These are phyloP conservation scores for Colletotrichum sojae DNA, from an alignment of 2,329 filamentous ascomycete genomes.

Conservation along the genomic window DNA sequence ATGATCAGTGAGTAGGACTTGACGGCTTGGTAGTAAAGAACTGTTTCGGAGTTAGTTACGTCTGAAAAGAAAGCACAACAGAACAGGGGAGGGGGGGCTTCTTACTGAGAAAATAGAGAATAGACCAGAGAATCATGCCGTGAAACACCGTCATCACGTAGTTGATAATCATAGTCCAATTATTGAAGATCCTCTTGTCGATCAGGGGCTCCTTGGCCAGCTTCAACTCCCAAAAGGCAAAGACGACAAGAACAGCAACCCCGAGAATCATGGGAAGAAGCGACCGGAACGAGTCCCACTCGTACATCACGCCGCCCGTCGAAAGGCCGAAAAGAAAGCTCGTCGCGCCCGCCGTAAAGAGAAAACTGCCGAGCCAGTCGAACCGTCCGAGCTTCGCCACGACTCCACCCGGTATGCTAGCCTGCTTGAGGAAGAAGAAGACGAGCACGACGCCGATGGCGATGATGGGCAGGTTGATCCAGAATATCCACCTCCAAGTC, in stretches of 20 bases:
- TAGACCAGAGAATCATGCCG: slow-evolving; percentile 68
- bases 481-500: slow-evolving; percentile 76
- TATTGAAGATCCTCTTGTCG: slow-evolving; percentile 60
- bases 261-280: slow-evolving; percentile 74
- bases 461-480: slow-evolving; percentile 73
- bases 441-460: slow-evolving; percentile 63
- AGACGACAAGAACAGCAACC: slow-evolving; percentile 62
- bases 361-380: slow-evolving; percentile 73
- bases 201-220: slow-evolving; percentile 66
- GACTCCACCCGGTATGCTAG: slow-evolving; percentile 41
- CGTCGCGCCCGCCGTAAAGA: slow-evolving; percentile 73
- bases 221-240: slow-evolving; percentile 68
- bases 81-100: slow-evolving; percentile 14
- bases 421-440: slow-evolving; percentile 60
- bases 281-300: slow-evolving; percentile 74
- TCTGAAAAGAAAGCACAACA: slow-evolving; percentile 3
- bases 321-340: slow-evolving; percentile 74
- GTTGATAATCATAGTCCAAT: slow-evolving; percentile 63
- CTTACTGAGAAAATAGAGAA: slow-evolving; percentile 68
- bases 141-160: slow-evolving; percentile 70
- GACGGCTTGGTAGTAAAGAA: slow-evolving; percentile 64
- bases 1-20: slow-evolving; percentile 68
- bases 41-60: slow-evolving; percentile 46
- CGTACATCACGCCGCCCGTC: slow-evolving; percentile 76
- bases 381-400: slow-evolving; percentile 57